Percentiles rank a stretch among this genome's conserved stretches.
Evolutionary conservation across 441 rosid species (phyloP).

Genomic region (Kokia cookei): DNA sequence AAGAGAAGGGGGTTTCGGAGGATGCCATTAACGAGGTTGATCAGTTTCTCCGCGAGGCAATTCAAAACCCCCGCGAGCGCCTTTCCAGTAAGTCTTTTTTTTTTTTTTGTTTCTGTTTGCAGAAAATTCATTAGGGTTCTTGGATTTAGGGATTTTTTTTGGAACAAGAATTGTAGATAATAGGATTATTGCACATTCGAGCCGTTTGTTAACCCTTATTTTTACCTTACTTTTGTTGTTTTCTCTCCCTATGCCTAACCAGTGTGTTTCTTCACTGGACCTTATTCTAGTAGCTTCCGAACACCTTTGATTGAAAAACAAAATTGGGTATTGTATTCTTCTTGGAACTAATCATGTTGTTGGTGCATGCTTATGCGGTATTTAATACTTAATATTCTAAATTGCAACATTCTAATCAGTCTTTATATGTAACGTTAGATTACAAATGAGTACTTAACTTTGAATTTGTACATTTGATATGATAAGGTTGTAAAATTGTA

Average conservation of each 20-base stretch:
- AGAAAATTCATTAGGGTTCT: neutral
- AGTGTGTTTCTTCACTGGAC: neutral
- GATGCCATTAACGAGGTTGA: constrained; percentile 56
- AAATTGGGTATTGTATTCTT: neutral
- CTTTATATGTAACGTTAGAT: neutral
- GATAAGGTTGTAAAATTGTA: neutral
- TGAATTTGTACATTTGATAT: neutral
- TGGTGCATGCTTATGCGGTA: neutral
- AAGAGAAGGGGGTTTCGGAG: constrained; percentile 29
- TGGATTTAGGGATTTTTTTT: neutral
- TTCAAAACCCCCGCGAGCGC: constrained; percentile 78
- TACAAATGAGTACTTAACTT: neutral
- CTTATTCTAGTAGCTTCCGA: neutral
- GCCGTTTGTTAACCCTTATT: neutral
- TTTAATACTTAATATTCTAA: neutral
- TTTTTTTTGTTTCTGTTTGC: neutral
- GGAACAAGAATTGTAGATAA: neutral
- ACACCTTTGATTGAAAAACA: no score
- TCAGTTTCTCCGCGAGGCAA: constrained; percentile 74
- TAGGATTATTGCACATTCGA: neutral
- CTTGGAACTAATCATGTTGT: neutral
- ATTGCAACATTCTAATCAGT: neutral
- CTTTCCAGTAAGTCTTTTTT: constrained; percentile 45
- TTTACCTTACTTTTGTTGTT: no score
- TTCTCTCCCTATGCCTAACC: neutral